A percentile compares a stretch with the other conserved stretches of the same genome.
These are phyloP conservation scores for Neofusicoccum ribis DNA, from an alignment of 2,329 filamentous ascomycete species.

Conservation along the genomic window DNA sequence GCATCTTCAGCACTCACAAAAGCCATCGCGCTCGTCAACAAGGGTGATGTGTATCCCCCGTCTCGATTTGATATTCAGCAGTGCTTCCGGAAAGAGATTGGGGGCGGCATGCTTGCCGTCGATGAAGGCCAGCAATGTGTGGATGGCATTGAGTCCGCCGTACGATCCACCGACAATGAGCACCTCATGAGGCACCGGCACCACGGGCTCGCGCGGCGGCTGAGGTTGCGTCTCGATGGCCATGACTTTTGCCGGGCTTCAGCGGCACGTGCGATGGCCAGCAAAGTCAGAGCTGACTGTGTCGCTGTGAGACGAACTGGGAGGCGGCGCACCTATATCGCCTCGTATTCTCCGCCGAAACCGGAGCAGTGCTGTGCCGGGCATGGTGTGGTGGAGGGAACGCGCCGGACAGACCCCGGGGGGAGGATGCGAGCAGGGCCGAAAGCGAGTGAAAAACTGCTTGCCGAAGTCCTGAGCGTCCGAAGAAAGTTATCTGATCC, in stretches of 20 bases:
- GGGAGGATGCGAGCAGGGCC: not conserved
- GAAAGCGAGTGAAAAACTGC: too few species aligned
- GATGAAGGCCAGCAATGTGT: conserved; percentile 68
- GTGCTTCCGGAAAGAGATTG: conserved; percentile 32
- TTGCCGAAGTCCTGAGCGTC: not conserved
- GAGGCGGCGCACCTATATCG: too few species aligned
- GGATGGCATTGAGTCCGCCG: conserved; percentile 64
- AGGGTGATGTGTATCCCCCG: conserved; percentile 69
- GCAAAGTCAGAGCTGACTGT: too few species aligned
- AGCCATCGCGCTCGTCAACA: conserved; percentile 76
- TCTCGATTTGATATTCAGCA: conserved; percentile 28
- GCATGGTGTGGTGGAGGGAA: too few species aligned
- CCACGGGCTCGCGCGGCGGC: too few species aligned
- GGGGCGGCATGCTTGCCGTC: conserved; percentile 54
- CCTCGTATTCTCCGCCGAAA: too few species aligned
- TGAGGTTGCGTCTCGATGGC: too few species aligned
- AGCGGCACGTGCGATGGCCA: too few species aligned
- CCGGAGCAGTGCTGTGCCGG: too few species aligned
- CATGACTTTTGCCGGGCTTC: too few species aligned
- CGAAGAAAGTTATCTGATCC: conserved; percentile 13
- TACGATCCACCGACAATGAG: conserved; percentile 73
- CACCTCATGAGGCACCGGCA: conserved; percentile 36
- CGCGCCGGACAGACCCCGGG: too few species aligned
- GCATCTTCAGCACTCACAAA: conserved; percentile 57
- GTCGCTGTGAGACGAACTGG: too few species aligned